Percentiles rank a stretch among this genome's conserved stretches.
Evolutionary conservation across 73 alveolate genomes (phyloP).

Genomic region (Stentor roeselii): DNA sequence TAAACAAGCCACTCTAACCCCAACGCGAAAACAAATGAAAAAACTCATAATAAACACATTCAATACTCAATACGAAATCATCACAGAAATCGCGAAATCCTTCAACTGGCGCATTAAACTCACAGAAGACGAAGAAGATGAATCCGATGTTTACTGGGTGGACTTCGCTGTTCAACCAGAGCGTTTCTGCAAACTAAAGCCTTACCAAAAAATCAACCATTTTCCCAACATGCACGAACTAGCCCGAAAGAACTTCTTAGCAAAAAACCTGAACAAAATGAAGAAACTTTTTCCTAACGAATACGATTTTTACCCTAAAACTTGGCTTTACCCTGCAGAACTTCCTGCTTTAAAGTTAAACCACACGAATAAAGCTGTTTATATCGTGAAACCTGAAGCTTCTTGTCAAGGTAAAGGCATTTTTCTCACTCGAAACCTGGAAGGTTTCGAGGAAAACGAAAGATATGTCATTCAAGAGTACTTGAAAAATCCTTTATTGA

Average conservation of each 20-base stretch:
- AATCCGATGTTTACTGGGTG: no score
- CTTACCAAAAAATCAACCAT: slow-evolving; percentile 53
- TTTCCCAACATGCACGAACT: slow-evolving; percentile 51
- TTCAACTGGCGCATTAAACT: no score
- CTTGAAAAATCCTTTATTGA: slow-evolving; percentile 78
- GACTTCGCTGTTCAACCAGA: no score
- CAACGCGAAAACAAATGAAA: no score
- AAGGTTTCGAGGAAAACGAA: slow-evolving; percentile 41
- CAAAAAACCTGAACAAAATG: slow-evolving; percentile 44
- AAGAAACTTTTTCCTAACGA: slow-evolving; percentile 37
- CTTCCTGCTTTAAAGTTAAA: slow-evolving; percentile 43
- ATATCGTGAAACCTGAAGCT: slow-evolving; percentile 52
- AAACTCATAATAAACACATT: no score
- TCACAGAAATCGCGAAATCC: no score
- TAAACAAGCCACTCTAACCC: no score
- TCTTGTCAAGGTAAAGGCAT: slow-evolving; percentile 56
- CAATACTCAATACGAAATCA: no score
- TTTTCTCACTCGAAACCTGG: slow-evolving; percentile 40
- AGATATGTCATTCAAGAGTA: slow-evolving; percentile 69
- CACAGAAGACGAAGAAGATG: no score
- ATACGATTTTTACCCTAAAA: slow-evolving; percentile 47
- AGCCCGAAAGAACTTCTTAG: slow-evolving; percentile 50
- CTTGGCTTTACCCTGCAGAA: slow-evolving; percentile 63
- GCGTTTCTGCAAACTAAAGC: slow-evolving; percentile 35
- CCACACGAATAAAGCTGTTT: slow-evolving; percentile 31